Evolutionary conservation across 495 filamentous ascomycete genomes (phyloP), one percentile per base, ranked within the genome.

Genomic region (Pyrenula massariospora): DNA sequence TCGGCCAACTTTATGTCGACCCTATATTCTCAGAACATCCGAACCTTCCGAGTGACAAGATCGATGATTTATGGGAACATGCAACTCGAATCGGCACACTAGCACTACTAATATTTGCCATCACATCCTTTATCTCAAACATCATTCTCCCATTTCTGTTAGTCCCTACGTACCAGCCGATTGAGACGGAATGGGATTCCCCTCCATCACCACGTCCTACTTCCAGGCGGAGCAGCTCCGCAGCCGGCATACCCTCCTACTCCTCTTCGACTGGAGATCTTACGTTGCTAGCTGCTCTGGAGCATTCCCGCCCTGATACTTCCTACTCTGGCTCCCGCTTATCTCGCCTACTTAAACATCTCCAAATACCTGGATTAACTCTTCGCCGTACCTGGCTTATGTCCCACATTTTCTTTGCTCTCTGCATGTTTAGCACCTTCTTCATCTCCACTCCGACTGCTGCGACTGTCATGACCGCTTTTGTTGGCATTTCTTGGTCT

Each of bases 401-500:
- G 21, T 85, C 86, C 1, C 89, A 93, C 60, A 58, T 94, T 10
- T 75, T 94, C 50, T 95, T 94, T 66, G 80, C 87, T 1, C 60
- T 73, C 10, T 82, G 84, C 62, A 94, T 91, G 85, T 84, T 85
- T 62, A 82, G 80, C 63, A 92, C 91, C 2, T 83, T 94, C 56
- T 78, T 94, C 62, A 84, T 93, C 52, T 78, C 71, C 56, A 80
- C 77, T 5, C 76, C 84, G 24, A 69, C 74, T 55, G 80, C 77
- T 8, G 91, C 84, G 2, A 91, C 86, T 0, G 73, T 83, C 19
- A 79, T 92, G 12, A 84, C 93, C 51, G 87, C 81, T 3, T 65
- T 93, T 12, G 78, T 94, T 57, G 91, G 91, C 19, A 82, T 96
- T 56, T 86, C 84, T 12, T 96, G 91, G 91, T 89, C 91, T 22